Evolutionary conservation across 768 basidiomycete species (phyloP), one percentile per base, ranked within the genome.

Genomic region (Boletus sp.): DNA sequence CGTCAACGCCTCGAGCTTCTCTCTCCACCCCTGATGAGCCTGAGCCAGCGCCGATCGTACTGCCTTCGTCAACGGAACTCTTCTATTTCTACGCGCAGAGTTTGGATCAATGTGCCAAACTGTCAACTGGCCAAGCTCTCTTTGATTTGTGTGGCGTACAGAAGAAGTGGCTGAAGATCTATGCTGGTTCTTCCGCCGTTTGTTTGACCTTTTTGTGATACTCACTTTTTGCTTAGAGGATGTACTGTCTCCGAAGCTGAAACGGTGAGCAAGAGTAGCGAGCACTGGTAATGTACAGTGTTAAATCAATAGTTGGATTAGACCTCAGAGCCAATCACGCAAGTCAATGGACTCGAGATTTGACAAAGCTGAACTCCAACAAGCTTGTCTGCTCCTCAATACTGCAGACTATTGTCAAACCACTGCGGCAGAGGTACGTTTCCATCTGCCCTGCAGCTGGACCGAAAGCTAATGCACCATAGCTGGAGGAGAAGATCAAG

Each of bases 71-170:
- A 1, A 98, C 95, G 1, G 95, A 98, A 63, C 75, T 99, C 17
- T 99, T 98, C 77, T 97, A 95, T 71, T 94, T 97, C 74, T 98
- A 98, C 68, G 92, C 87, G 0, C 94, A 98, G 70, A 94, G 88
- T 54, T 75, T 99, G 36, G 97, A 98, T 51, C 92, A 94, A 67
- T 98, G 96, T 66, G 89, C 92, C 2, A 94, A 91, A 66, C 77
- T 97, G 4, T 94, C 92, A 10, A 92, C 87, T 1, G 89, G 91
- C 0, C 84, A 88, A 57, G 83, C 94, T 5, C 73, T 99, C 59
- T 89, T 85, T 69, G 93, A 96, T 62, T 70, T 99, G 36, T 84
- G 83, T 52, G 80, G 77, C 17, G 72, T 99, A 39, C 92, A 93
- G 67, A 92, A 87, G 70, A 98, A 98, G 70, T 98, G 96, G 95